Evolutionary conservation across 2,329 filamentous ascomycete species (phyloP).

Genomic region (Beauveria medogensis): DNA sequence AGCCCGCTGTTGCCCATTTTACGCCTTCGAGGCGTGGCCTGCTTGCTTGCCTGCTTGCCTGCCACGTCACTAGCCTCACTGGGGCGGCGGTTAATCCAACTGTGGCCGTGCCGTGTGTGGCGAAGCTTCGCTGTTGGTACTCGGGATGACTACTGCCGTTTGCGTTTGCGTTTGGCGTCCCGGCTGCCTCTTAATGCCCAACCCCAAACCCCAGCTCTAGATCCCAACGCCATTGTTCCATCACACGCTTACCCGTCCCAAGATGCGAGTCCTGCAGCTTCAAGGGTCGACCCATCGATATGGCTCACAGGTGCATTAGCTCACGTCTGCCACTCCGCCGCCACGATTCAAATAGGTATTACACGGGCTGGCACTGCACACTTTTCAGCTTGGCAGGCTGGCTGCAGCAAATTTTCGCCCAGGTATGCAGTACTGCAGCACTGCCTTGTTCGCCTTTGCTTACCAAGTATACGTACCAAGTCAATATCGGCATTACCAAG

Average conservation of each 20-base stretch:
- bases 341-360: neutral
- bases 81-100: conserved; percentile 13
- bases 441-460: neutral
- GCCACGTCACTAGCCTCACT: conserved; percentile 41
- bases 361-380: neutral
- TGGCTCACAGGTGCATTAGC: conserved; percentile 1
- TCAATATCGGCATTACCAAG: neutral
- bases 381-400: conserved; percentile 6
- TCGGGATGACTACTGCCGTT: conserved; percentile 1
- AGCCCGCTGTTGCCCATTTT: conserved; percentile 5
- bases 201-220: conserved; percentile 10
- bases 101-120: conserved; percentile 24
- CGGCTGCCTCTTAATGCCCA: conserved; percentile 9
- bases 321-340: neutral
- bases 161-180: neutral
- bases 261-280: conserved; percentile 13
- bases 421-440: neutral
- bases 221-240: conserved; percentile 15
- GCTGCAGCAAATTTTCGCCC: neutral
- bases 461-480: neutral
- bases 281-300: neutral
- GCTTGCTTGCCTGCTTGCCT: conserved; percentile 12
- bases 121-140: conserved; percentile 25
- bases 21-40: neutral
- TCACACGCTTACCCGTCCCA: neutral